These are phyloP conservation scores for Agrocybe praecox DNA, from an alignment of 768 basidiomycete species.

Conservation along the genomic window DNA sequence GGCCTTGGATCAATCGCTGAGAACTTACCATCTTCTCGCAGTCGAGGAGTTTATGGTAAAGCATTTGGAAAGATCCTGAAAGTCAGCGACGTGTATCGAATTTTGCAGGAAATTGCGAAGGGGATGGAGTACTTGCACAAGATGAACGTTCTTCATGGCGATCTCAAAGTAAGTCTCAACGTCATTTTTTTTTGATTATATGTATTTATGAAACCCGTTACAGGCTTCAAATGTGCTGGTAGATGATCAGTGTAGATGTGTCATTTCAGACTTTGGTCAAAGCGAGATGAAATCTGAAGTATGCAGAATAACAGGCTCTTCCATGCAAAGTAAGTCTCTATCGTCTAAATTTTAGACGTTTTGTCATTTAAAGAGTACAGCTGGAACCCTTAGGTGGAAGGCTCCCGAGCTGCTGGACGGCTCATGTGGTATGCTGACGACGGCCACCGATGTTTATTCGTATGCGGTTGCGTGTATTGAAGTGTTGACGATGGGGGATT, in stretches of 20 bases:
- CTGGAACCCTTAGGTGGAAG: constrained; percentile 72
- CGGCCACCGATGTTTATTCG: constrained; percentile 67
- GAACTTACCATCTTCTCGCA: constrained; percentile 18
- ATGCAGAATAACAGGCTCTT: constrained; percentile 56
- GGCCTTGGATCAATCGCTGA: constrained; percentile 16
- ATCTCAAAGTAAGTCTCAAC: constrained; percentile 69
- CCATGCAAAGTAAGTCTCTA: constrained; percentile 45
- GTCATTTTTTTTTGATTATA: background rate
- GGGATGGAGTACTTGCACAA: constrained; percentile 84
- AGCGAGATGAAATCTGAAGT: constrained; percentile 78
- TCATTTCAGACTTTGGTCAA: constrained; percentile 85
- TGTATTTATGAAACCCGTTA: background rate
- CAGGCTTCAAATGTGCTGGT: constrained; percentile 79
- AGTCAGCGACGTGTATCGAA: constrained; percentile 52
- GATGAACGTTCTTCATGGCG: constrained; percentile 73
- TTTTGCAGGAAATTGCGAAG: constrained; percentile 73
- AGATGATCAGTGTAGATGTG: constrained; percentile 62
- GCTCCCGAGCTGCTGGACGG: constrained; percentile 68
- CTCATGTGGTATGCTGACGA: constrained; percentile 41
- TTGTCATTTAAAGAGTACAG: constrained; percentile 27
- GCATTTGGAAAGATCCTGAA: constrained; percentile 20
- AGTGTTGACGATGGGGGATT: constrained; percentile 60
- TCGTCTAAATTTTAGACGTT: background rate
- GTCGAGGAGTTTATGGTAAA: constrained; percentile 18
- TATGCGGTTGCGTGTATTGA: constrained; percentile 70